Evolutionary conservation across 2,329 filamentous ascomycete genomes (phyloP), one percentile per base, ranked within the genome.

Genomic region (Ophiostoma perfectum): DNA sequence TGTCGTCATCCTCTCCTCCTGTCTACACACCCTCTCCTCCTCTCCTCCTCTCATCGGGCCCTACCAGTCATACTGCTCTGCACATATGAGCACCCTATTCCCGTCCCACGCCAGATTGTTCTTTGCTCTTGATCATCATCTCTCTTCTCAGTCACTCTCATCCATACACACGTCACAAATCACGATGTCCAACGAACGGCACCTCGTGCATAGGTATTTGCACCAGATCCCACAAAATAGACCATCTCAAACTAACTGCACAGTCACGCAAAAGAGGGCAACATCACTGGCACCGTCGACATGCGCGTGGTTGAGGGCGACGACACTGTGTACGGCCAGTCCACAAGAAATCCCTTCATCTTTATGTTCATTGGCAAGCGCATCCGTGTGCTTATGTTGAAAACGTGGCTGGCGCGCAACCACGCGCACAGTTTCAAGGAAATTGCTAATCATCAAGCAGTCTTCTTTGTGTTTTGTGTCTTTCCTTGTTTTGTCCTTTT

Each of bases 301-400:
- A 71, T 75, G 9, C 71, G 70, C 67, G 81, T 79, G 11, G 74
- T 71, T 67, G 84, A 86, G 77, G 85, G 84, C 63, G 84, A 87
- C 72, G 84, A 87, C 72, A 84, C 84, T 0, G 84, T 78, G 0
- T 84, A 85, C 69, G 86, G 86, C 36, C 85, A 87, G 78, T 76
- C 41, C 79, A 76, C 72, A 87, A 86, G 77, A 88, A 88, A 75
- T 81, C 79, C 1, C 78, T 81, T 83, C 49, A 73, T 83, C 1
- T 85, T 85, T 71, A 81, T 84, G 78, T 47, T 82, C 5, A 82
- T 76, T 70, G 83, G 83, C 0, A 84, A 84, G 76, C 76, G 73
- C 49, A 84, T 85, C 71, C 77, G 83, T 38, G 75, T 76, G 2
- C 79, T 76, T 55, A 83, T 82, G 72, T 75, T 77, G 2, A 77